phyloP scores from a whole-genome alignment of 1,284 basidiomycete species.

The Leccinum laetum region DNA sequence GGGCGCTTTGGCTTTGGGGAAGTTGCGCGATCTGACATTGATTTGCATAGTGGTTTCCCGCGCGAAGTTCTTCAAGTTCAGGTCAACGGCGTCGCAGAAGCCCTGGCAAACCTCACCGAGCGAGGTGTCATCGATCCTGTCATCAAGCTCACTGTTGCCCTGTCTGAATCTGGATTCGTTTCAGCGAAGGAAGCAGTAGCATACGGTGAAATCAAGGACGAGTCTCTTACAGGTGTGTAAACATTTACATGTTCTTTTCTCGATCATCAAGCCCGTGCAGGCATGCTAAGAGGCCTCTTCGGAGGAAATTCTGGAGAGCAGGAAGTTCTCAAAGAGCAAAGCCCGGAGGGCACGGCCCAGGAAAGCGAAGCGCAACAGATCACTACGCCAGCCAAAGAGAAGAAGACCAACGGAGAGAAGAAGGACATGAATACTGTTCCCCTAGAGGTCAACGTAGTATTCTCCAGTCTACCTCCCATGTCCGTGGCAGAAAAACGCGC shows the following conservation, averaged over 20 bases:
- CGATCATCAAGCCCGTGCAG: conserved; percentile 36
- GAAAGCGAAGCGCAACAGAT: conserved; percentile 24
- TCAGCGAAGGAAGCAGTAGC: conserved; percentile 77
- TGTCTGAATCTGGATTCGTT: conserved; percentile 85
- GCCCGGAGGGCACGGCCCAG: conserved; percentile 20
- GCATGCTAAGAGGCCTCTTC: conserved; percentile 86
- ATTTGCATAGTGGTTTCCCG: conserved; percentile 55
- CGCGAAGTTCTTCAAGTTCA: conserved; percentile 68
- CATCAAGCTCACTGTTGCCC: conserved; percentile 77
- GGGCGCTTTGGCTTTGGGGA: conserved; percentile 25
- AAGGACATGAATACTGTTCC: conserved; percentile 50
- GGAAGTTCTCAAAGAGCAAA: conserved; percentile 21
- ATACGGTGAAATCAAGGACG: conserved; percentile 76
- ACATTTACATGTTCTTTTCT: neutral
- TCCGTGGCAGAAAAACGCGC: conserved; percentile 70
- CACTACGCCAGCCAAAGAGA: conserved; percentile 31
- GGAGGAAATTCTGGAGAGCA: conserved; percentile 48
- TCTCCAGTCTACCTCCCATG: conserved; percentile 71
- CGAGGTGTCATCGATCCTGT: conserved; percentile 70
- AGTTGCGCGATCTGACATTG: conserved; percentile 6
- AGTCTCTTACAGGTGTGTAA: conserved; percentile 66
- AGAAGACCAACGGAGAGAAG: conserved; percentile 42
- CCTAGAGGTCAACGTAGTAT: conserved; percentile 62
- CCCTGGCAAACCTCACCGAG: conserved; percentile 74
- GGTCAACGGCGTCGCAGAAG: conserved; percentile 67